These are phyloP conservation scores for Furcasterigmium furcatum DNA, from an alignment of 2,329 filamentous ascomycete species.

Conservation along the genomic window DNA sequence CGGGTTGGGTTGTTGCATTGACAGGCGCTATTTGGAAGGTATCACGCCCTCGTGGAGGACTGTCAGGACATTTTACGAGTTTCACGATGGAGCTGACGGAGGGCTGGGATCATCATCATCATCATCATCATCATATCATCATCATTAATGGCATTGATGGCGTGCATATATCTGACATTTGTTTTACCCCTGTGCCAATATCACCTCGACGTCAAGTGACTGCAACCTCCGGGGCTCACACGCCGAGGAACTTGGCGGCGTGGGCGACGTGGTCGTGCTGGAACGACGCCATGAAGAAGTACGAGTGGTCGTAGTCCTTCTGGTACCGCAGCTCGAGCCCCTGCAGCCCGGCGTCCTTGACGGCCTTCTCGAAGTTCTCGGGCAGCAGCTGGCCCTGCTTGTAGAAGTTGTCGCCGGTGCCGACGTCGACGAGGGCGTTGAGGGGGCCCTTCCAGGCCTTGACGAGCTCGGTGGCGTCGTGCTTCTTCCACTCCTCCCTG, in stretches of 20 bases:
- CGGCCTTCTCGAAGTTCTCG: conserved; percentile 84
- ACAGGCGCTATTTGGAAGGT: no score
- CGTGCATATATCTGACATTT: no score
- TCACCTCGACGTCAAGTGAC: no score
- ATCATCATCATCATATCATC: background rate
- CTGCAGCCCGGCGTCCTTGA: conserved; percentile 68
- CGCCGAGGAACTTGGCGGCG: conserved; percentile 75
- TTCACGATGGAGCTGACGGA: background rate
- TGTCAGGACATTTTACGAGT: background rate
- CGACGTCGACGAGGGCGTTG: conserved; percentile 84
- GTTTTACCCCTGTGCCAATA: no score
- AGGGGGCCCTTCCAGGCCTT: conserved; percentile 69
- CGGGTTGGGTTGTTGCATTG: no score
- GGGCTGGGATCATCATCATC: background rate
- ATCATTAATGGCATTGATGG: background rate
- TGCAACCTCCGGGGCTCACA: no score
- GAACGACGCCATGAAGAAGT: conserved; percentile 94
- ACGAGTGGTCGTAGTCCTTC: conserved; percentile 88
- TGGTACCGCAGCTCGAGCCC: conserved; percentile 82
- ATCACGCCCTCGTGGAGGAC: no score
- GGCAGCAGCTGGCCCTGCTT: conserved; percentile 89
- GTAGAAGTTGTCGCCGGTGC: conserved; percentile 95
- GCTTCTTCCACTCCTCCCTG: conserved; percentile 75
- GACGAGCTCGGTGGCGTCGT: conserved; percentile 90
- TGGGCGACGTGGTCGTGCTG: conserved; percentile 87